Conservation (phyloP, 805 yeast species). For the Starmerella stellata region DNA sequence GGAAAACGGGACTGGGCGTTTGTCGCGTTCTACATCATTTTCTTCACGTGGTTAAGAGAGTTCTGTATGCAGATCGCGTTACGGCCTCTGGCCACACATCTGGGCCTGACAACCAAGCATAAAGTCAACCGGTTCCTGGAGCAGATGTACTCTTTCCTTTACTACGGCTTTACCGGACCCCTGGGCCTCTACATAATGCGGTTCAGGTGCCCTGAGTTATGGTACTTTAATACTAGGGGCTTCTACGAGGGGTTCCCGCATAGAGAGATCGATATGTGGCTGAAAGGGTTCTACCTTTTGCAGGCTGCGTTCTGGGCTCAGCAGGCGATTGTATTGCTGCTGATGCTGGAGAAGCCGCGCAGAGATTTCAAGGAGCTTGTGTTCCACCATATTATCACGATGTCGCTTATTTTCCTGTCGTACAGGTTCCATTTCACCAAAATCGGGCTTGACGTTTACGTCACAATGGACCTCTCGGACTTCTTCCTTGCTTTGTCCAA, state of each 20-base stretch:
- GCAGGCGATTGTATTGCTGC: conserved; percentile 63
- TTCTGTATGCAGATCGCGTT: conserved; percentile 70
- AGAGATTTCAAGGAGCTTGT: conserved; percentile 83
- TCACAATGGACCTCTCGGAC: conserved; percentile 94
- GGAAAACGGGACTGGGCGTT: conserved; percentile 70
- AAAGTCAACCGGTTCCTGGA: conserved; percentile 76
- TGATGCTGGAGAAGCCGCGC: conserved; percentile 86
- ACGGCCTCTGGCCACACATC: conserved; percentile 44
- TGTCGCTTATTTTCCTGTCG: conserved; percentile 67
- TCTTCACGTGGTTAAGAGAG: conserved; percentile 81
- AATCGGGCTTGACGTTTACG: conserved; percentile 79
- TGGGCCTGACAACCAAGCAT: conserved; percentile 34
- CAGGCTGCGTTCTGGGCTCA: conserved; percentile 98
- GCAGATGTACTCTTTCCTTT: conserved; percentile 69
- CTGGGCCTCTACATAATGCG: conserved; percentile 80
- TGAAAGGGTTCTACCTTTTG: conserved; percentile 67
- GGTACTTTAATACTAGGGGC: conserved; percentile 75
- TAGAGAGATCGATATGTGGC: conserved; percentile 43
- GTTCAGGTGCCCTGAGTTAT: conserved; percentile 42
- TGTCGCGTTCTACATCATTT: conserved; percentile 60
- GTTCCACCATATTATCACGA: conserved; percentile 82
- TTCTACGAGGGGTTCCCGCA: conserved; percentile 78
- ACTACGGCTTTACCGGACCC: conserved; percentile 67
- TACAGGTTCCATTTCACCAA: conserved; percentile 91
- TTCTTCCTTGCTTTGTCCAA: conserved; percentile 71